phyloP scores from a whole-genome alignment of 2,329 filamentous ascomycete genomes.

The Thelonectria olida region DNA sequence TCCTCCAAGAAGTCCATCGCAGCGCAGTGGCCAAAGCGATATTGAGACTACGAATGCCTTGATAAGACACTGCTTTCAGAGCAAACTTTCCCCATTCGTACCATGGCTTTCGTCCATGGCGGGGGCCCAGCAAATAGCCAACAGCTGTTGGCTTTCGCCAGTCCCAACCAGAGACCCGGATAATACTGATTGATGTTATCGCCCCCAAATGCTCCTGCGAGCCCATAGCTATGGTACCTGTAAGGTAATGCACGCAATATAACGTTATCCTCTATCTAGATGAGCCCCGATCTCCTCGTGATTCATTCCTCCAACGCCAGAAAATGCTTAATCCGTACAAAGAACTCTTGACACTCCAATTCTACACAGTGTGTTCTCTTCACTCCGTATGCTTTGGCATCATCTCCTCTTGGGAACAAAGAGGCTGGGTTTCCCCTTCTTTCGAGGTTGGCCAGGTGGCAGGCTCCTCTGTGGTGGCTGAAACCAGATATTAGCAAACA shows the following conservation, averaged over 20 bases:
- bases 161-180: not conserved
- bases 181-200: too few species aligned
- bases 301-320: slow-evolving; percentile 31
- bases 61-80: not conserved
- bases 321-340: slow-evolving; percentile 24
- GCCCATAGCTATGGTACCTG: too few species aligned
- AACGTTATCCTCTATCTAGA: not conserved
- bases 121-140: not conserved
- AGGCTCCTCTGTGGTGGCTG: slow-evolving; percentile 29
- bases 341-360: slow-evolving; percentile 14
- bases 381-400: not conserved
- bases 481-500: slow-evolving; percentile 25
- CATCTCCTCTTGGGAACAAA: slow-evolving; percentile 54
- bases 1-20: not conserved
- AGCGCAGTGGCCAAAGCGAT: not conserved
- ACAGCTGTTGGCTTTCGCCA: too few species aligned
- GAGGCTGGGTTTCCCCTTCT: slow-evolving; percentile 54
- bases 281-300: not conserved
- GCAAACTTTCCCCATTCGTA: not conserved
- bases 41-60: not conserved
- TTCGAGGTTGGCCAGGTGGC: slow-evolving; percentile 44
- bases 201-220: not conserved
- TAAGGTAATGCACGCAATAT: not conserved
- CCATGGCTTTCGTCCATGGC: not conserved
- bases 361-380: slow-evolving; percentile 6